These are phyloP conservation scores for Ceriops tagal DNA, from an alignment of 345 rosid species.

Conservation along the genomic window DNA sequence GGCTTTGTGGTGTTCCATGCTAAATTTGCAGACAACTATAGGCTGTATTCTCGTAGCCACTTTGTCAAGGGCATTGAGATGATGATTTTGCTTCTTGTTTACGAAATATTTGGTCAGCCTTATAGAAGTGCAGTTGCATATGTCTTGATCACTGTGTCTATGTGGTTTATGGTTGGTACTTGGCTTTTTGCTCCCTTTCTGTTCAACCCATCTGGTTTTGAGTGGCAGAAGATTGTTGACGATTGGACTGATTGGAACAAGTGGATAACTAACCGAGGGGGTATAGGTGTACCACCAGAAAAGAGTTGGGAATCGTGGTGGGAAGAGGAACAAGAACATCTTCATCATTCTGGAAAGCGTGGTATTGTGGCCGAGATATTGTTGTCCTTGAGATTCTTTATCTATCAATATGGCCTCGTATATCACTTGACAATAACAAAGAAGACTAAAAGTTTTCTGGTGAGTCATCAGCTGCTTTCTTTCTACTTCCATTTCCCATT, in stretches of 20 bases:
- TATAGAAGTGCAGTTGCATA: conserved; percentile 89
- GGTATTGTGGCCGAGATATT: conserved; percentile 86
- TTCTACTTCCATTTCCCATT: background rate
- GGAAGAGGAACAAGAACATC: conserved; percentile 99
- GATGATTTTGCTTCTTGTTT: conserved; percentile 87
- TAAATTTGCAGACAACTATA: conserved; percentile 95
- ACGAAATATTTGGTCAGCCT: conserved; percentile 76
- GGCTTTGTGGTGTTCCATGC: conserved; percentile 99
- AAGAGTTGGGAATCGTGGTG: conserved; percentile 99
- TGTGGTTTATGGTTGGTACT: conserved; percentile 99
- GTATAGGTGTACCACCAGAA: conserved; percentile 94
- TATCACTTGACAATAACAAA: conserved; percentile 70
- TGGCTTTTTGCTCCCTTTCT: conserved; percentile 99
- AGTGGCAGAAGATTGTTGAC: conserved; percentile 99
- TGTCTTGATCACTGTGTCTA: conserved; percentile 77
- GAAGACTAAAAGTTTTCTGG: conserved; percentile 59
- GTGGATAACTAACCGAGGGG: conserved; percentile 91
- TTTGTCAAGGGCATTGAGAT: conserved; percentile 96
- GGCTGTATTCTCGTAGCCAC: conserved; percentile 97
- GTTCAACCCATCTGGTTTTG: conserved; percentile 97
- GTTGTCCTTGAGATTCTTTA: conserved; percentile 78
- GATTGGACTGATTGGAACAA: conserved; percentile 99
- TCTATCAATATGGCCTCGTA: conserved; percentile 94
- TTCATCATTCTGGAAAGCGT: conserved; percentile 83
- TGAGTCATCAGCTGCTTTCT: conserved; percentile 24